A percentile compares a stretch with the other conserved stretches of the same genome.
Evolutionary conservation across 164 flowering plant species (phyloP).

Genomic region (Aristolochia contorta): DNA sequence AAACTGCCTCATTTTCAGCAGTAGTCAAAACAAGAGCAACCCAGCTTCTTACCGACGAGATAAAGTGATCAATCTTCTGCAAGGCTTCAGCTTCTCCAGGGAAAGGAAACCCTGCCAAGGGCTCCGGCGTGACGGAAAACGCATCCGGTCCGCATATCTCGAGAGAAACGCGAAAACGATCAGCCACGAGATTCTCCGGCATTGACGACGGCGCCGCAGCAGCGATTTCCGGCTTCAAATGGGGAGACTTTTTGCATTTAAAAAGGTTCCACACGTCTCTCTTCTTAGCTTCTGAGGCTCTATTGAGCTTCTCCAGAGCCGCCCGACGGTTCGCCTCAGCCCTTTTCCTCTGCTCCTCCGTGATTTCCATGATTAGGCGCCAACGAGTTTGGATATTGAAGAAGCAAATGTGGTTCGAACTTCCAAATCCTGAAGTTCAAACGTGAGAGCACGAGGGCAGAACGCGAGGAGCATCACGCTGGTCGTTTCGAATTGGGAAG

Average conservation of each 20-base stretch:
- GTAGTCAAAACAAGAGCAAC: background rate
- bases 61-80: constrained; percentile 28
- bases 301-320: constrained; percentile 63
- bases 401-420: background rate
- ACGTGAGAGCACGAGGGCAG: no score
- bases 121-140: constrained; percentile 46
- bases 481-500: background rate
- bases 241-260: constrained; percentile 47
- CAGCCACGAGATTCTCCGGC: background rate
- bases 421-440: no score
- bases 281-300: constrained; percentile 11
- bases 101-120: constrained; percentile 32
- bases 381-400: background rate
- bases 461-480: no score
- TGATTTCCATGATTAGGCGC: constrained; percentile 35
- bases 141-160: constrained; percentile 85
- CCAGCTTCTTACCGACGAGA: constrained; percentile 39
- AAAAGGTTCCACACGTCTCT: constrained; percentile 37
- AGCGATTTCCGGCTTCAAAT: background rate
- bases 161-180: constrained; percentile 44
- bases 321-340: constrained; percentile 69
- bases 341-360: constrained; percentile 62
- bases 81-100: constrained; percentile 61
- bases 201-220: background rate
- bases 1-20: no score